phyloP scores from a whole-genome alignment of 106 monocot species.

The Allium sativum region DNA sequence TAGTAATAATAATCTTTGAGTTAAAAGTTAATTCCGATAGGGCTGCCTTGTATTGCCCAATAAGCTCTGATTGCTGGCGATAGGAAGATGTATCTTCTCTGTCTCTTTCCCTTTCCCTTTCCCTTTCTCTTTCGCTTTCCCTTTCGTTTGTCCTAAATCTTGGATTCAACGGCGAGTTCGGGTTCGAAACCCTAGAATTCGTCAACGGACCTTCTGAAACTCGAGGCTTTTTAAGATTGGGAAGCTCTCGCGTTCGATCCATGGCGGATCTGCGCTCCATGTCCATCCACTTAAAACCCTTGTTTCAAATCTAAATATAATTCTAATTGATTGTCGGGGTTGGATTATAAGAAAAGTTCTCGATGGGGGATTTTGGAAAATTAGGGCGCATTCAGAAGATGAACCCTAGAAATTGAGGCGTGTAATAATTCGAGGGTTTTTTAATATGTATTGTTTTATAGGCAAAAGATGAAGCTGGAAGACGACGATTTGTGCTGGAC shows the following conservation, averaged over 20 bases:
- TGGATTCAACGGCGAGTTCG: not conserved
- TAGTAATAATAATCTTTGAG: constrained; percentile 96
- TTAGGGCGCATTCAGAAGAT: not conserved
- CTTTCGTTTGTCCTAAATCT: constrained; percentile 9
- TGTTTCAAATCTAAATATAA: not conserved
- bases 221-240: not conserved
- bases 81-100: constrained; percentile 5
- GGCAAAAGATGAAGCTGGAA: not conserved
- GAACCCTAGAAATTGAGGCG: constrained; percentile 7
- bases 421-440: not conserved
- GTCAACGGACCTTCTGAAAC: not conserved
- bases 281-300: constrained; percentile 7
- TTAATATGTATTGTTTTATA: not conserved
- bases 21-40: constrained; percentile 93
- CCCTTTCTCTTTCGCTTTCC: not conserved
- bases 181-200: not conserved
- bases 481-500: not conserved
- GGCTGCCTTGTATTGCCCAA: constrained; percentile 62
- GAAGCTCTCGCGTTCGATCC: not conserved
- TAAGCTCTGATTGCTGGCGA: constrained; percentile 5
- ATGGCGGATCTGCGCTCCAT: constrained; percentile 2
- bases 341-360: not conserved
- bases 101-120: not conserved
- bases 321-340: too few relatives aligned
- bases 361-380: not conserved